Evolutionary conservation across 768 basidiomycete species (phyloP).

Genomic region (Pleurotus citrinopileatus): DNA sequence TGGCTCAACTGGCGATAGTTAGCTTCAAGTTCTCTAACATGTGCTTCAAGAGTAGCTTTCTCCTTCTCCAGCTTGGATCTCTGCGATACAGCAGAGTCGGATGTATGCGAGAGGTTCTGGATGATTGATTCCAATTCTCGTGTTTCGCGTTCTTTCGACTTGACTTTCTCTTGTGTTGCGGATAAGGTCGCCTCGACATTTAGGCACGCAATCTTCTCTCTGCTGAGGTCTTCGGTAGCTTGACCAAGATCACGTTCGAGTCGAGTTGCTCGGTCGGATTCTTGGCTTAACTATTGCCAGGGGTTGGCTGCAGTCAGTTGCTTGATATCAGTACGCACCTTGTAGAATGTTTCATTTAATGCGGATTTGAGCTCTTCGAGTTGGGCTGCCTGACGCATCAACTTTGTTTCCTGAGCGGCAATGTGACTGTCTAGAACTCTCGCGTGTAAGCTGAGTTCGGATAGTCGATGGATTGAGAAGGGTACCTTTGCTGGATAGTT

Average conservation of each 20-base stretch:
- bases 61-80: slow-evolving; percentile 52
- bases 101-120: slow-evolving; percentile 51
- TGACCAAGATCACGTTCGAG: slow-evolving; percentile 50
- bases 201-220: slow-evolving; percentile 47
- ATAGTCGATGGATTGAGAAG: not conserved
- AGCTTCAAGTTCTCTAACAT: slow-evolving; percentile 57
- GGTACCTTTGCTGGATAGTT: slow-evolving; percentile 48
- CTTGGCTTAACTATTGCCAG: slow-evolving; percentile 53
- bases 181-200: slow-evolving; percentile 51
- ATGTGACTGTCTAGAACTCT: slow-evolving; percentile 41
- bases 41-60: slow-evolving; percentile 51
- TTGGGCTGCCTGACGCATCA: slow-evolving; percentile 38
- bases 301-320: no score
- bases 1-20: slow-evolving; percentile 32
- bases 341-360: slow-evolving; percentile 44
- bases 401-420: slow-evolving; percentile 42
- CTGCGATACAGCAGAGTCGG: slow-evolving; percentile 40
- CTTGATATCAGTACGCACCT: slow-evolving; percentile 29
- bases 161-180: slow-evolving; percentile 48
- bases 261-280: slow-evolving; percentile 52
- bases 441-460: slow-evolving; percentile 11
- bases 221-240: slow-evolving; percentile 54
- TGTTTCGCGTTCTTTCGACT: slow-evolving; percentile 44
- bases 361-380: slow-evolving; percentile 39
- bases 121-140: slow-evolving; percentile 57